Base-by-base conservation (phyloP, 2,329 filamentous ascomycete species). In the Fusarium sp. region DNA sequence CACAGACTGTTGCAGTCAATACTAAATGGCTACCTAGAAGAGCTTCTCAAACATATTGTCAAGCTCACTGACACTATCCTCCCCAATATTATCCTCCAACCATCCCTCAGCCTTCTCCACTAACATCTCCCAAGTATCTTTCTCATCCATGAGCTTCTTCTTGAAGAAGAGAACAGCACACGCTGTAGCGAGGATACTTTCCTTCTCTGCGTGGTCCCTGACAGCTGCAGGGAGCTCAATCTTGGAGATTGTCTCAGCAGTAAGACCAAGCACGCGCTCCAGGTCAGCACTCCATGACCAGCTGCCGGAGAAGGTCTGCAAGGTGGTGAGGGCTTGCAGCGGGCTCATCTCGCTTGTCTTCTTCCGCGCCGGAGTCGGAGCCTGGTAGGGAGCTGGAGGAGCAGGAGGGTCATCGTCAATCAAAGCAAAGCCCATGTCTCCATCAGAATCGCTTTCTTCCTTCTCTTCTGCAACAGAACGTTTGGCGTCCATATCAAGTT, bases 71-170 rank as follows among this genome's bases (percentile, higher is more conserved):
- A 62, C 41, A 2, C 32, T 43, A 7, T 55, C 52, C 17, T 56
- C 58, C 1, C 66, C 71, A 11, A 71, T 52, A 7, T 65, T 65
- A 3, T 59, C 59, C 39, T 64, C 54, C 33, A 89, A 53, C 85
- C 86, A 90, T 0, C 46, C 71, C 71, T 78, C 80, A 0, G 86
- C 88, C 80, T 90, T 91, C 11, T 85, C 83, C 17, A 84, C 86
- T 39, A 91, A 77, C 80, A 92, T 80, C 64, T 89, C 88, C 89
- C 89, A 92, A 8, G 82, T 81, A 4, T 88, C 88, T 73, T 80
- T 78, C 50, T 86, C 79, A 0, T 65, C 76, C 0, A 35, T 68
- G 59, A 87, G 69, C 55, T 79, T 82, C 40, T 51, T 74, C 71
- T 86, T 82, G 63, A 92, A 64, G 41, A 67, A 79, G 4, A 70